phyloP scores from a whole-genome alignment of 345 rosid species.

The Combretum micranthum region DNA sequence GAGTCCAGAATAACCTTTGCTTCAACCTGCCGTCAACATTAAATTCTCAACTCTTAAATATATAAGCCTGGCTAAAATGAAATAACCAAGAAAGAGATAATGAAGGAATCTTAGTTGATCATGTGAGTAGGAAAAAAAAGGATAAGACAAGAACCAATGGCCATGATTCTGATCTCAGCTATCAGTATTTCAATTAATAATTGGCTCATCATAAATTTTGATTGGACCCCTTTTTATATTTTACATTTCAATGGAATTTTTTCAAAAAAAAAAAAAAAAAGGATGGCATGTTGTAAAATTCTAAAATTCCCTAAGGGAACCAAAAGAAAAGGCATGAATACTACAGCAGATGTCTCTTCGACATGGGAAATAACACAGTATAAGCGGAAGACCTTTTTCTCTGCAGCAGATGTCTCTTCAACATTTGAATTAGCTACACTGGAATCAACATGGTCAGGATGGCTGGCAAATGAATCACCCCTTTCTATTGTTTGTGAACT shows the following conservation, averaged over 20 bases:
- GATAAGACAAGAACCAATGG: too few species aligned
- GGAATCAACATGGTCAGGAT: constrained; percentile 33
- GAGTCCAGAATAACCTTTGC: constrained; percentile 68
- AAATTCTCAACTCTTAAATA: constrained; percentile 7
- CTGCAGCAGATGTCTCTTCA: constrained; percentile 41
- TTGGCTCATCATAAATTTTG: too few species aligned
- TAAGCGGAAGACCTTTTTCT: constrained; percentile 42
- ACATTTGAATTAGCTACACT: constrained; percentile 30
- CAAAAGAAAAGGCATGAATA: too few species aligned
- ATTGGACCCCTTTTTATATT: not conserved
- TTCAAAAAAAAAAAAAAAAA: not conserved
- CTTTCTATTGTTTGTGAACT: constrained; percentile 34
- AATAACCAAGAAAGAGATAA: not conserved
- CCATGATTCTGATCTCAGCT: not conserved
- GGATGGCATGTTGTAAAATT: not conserved
- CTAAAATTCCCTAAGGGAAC: too few species aligned
- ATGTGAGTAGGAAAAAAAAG: too few species aligned
- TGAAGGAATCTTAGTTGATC: too few species aligned
- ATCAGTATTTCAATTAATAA: not conserved
- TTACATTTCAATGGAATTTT: not conserved
- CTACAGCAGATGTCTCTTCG: too few species aligned
- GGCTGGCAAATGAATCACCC: constrained; percentile 57
- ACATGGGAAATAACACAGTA: not conserved
- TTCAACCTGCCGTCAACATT: constrained; percentile 36
- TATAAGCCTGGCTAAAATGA: not conserved